Evolutionary conservation across 2,329 filamentous ascomycete species (phyloP), one percentile per base, ranked within the genome.

Genomic region (Capronia coronata): DNA sequence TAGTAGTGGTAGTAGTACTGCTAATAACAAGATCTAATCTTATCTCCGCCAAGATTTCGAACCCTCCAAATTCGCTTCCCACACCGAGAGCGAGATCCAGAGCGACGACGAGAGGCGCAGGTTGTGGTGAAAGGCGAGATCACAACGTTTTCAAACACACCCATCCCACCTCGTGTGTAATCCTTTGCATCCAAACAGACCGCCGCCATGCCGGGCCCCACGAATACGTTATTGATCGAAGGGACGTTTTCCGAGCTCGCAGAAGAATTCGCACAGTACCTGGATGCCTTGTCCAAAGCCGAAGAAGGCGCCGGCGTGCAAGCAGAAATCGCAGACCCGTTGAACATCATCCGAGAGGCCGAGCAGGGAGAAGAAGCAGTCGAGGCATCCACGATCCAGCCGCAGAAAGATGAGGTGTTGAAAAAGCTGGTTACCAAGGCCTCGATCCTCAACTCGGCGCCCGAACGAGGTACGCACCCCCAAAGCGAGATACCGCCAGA

Each of bases 241-340:
- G 93, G 93, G 70, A 80, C 82, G 64, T 95, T 96, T 70, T 83
- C 89, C 69, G 93, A 97, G 75, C 83, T 96, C 67, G 83, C 86
- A 64, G 83, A 87, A 71, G 93, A 98, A 75, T 86, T 98, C 76
- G 89, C 91, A 69, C 86, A 90, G 64, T 96, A 94, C 73, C 77
- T 98, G 68, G 88, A 94, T 71, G 76, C 83, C 62, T 80, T 90
- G 67, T 85, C 86, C 64, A 84, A 87, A 59, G 76, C 72, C 62
- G 76, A 79, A 56, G 77, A 77, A 58, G 69, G 69, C 57, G 71
- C 69, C 45, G 68, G 63, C 43, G 65, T 84, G 52, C 75, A 78
- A 63, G 65, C 75, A 60, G 82, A 86, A 61, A 74, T 93, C 67
- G 77, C 83, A 68, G 80, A 86, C 57, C 77, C 91, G 60, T 74